phyloP scores from a whole-genome alignment of 495 filamentous ascomycete species.

The Choiromyces venosus region DNA sequence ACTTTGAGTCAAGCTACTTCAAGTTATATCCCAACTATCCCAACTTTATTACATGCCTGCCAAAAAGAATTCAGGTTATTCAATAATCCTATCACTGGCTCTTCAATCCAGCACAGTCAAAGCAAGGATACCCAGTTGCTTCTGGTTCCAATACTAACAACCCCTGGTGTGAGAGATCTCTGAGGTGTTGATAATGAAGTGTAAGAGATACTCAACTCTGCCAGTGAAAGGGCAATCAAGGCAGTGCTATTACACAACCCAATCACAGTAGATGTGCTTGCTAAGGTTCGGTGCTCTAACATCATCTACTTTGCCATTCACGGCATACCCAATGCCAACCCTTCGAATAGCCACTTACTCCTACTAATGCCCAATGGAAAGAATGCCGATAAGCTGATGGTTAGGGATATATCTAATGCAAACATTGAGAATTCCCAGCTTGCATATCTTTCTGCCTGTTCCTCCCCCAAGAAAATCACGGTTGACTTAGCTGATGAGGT shows the following conservation, averaged over 20 bases:
- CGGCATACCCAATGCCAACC: conserved; percentile 24
- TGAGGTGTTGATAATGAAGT: no score
- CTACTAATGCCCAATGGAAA: conserved; percentile 9
- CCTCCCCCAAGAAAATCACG: conserved; percentile 29
- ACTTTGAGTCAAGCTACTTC: conserved; percentile 25
- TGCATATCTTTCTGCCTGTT: conserved; percentile 17
- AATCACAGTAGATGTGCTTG: conserved; percentile 6
- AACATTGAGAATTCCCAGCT: conserved; percentile 10
- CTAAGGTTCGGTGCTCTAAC: conserved; percentile 4
- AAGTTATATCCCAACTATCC: conserved; percentile 33
- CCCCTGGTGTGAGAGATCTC: no score
- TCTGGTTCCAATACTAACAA: no score
- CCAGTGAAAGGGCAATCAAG: no score
- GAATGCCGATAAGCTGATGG: conserved; percentile 5
- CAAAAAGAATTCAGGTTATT: not conserved
- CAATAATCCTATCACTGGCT: no score
- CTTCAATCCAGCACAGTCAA: no score
- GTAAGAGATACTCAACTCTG: no score
- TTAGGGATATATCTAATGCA: not conserved
- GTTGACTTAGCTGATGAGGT: conserved; percentile 36
- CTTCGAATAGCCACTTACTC: conserved; percentile 31
- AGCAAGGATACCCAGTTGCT: no score
- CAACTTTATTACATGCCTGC: no score
- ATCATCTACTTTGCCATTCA: conserved; percentile 40
- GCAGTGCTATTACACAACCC: conserved; percentile 1